Evolutionary conservation across 768 basidiomycete genomes (phyloP).

Genomic region (Phylloporus sp.): DNA sequence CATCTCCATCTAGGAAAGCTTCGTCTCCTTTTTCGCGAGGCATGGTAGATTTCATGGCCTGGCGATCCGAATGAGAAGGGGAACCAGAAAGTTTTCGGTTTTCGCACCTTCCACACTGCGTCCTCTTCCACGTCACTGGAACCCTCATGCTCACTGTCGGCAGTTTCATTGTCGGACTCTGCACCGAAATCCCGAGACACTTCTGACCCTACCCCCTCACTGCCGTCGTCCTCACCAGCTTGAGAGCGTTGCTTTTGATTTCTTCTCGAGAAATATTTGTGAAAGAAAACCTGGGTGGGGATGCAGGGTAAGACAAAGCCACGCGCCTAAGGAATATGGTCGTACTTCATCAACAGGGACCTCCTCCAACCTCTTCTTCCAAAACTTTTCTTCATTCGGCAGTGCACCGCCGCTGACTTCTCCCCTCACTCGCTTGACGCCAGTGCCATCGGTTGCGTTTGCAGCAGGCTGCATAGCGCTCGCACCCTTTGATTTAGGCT

Average conservation of each 20-base stretch:
- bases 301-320: neutral
- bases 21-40: constrained; percentile 55
- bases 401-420: constrained; percentile 44
- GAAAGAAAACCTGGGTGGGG: constrained; percentile 71
- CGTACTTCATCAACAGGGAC: constrained; percentile 85
- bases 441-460: constrained; percentile 52
- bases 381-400: constrained; percentile 76
- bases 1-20: constrained; percentile 37
- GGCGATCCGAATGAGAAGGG: neutral
- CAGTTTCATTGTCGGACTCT: constrained; percentile 14
- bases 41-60: constrained; percentile 92
- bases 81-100: neutral
- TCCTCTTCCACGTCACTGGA: constrained; percentile 56
- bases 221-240: constrained; percentile 33
- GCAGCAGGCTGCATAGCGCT: constrained; percentile 96
- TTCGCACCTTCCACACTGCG: constrained; percentile 83
- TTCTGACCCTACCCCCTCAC: constrained; percentile 13
- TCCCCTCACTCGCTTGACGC: constrained; percentile 69
- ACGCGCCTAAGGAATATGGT: neutral
- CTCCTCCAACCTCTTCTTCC: constrained; percentile 62
- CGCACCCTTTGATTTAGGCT: constrained; percentile 62
- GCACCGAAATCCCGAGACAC: constrained; percentile 26
- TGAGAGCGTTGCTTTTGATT: constrained; percentile 50
- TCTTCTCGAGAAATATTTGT: constrained; percentile 82
- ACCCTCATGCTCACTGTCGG: constrained; percentile 29